phyloP scores from a whole-genome alignment of 306 rosid genomes.

The Fagus sylvatica region DNA sequence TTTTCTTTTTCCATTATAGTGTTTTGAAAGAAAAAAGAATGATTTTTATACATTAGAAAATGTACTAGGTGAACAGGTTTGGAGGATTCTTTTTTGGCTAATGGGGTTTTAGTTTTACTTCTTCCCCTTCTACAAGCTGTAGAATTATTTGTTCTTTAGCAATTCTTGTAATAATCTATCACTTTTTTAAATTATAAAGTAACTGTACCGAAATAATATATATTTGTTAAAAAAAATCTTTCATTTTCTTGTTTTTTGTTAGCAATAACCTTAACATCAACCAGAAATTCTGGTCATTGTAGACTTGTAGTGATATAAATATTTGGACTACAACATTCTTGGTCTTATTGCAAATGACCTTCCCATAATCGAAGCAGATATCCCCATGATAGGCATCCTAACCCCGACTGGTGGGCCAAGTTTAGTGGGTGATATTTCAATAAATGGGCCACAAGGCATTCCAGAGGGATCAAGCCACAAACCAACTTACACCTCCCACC shows the following conservation, averaged over 20 bases:
- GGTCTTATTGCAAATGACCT: too few relatives aligned
- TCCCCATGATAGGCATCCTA: too few relatives aligned
- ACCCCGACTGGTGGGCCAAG: too few relatives aligned
- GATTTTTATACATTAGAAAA: conserved; percentile 62
- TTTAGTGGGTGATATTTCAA: too few relatives aligned
- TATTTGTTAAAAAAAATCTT: background rate
- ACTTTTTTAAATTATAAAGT: conserved; percentile 42
- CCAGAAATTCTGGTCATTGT: conserved; percentile 7
- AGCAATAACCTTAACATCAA: background rate
- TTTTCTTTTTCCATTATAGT: conserved; percentile 37
- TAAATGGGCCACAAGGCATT: too few relatives aligned
- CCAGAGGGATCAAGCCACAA: too few relatives aligned
- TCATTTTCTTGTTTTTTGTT: background rate
- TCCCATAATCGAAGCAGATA: too few relatives aligned
- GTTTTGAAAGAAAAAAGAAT: conserved; percentile 46
- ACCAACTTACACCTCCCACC: too few relatives aligned
- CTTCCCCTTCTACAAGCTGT: conserved; percentile 52
- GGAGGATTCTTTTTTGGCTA: conserved; percentile 61
- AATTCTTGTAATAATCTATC: conserved; percentile 67
- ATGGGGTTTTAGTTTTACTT: conserved; percentile 47
- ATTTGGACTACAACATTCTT: too few relatives aligned
- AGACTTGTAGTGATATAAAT: background rate
- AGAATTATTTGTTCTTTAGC: conserved; percentile 52
- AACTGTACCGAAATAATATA: conserved; percentile 38
- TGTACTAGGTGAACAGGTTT: conserved; percentile 53